Conservation (phyloP, 2,329 filamentous ascomycete genomes). For the Cladophialophora exuberans region DNA sequence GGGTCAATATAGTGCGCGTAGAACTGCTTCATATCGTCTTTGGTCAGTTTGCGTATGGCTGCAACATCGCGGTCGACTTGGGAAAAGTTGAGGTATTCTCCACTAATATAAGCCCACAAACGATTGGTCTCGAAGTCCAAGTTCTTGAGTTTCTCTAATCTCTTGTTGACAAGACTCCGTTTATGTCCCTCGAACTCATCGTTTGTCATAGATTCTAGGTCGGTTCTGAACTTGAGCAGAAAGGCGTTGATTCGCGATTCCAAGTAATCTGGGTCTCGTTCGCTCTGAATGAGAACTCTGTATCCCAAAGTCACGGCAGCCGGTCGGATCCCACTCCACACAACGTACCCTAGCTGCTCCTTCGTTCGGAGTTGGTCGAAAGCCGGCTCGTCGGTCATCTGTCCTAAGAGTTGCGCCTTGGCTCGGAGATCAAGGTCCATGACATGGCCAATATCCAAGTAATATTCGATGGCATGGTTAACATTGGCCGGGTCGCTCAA, state of each 20-base stretch:
- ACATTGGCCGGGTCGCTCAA: slow-evolving; percentile 87
- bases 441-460: slow-evolving; percentile 70
- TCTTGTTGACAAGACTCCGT: slow-evolving; percentile 81
- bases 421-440: slow-evolving; percentile 72
- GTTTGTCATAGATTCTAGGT: slow-evolving; percentile 74
- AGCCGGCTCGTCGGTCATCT: slow-evolving; percentile 88
- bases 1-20: slow-evolving; percentile 77
- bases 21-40: slow-evolving; percentile 78
- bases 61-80: slow-evolving; percentile 78
- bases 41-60: slow-evolving; percentile 73
- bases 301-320: slow-evolving; percentile 81
- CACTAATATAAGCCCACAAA: slow-evolving; percentile 83
- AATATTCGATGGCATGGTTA: slow-evolving; percentile 82
- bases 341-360: slow-evolving; percentile 92
- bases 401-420: slow-evolving; percentile 78
- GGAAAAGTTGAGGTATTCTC: slow-evolving; percentile 87
- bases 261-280: slow-evolving; percentile 79
- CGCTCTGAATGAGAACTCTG: slow-evolving; percentile 90
- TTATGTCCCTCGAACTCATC: slow-evolving; percentile 89
- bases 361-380: slow-evolving; percentile 96
- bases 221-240: slow-evolving; percentile 67
- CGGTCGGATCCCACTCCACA: slow-evolving; percentile 77
- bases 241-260: slow-evolving; percentile 88
- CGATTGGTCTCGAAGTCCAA: slow-evolving; percentile 79
- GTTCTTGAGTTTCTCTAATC: slow-evolving; percentile 91